phyloP scores from a whole-genome alignment of 345 rosid species.

The Citrus australasica region DNA sequence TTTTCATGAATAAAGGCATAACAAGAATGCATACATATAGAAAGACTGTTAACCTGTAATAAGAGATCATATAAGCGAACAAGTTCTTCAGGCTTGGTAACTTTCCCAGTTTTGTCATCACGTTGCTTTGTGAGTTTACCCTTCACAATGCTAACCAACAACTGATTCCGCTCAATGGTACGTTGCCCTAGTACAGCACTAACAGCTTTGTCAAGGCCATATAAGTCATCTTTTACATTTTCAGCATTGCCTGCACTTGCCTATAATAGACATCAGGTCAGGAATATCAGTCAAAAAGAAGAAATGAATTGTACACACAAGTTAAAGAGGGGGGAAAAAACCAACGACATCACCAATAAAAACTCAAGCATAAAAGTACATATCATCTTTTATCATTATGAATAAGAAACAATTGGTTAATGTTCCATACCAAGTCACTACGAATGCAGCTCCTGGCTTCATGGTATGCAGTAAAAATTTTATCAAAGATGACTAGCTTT shows the following conservation, averaged over 20 bases:
- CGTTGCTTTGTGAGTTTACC: conserved; percentile 77
- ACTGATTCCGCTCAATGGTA: conserved; percentile 90
- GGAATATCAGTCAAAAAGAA: conserved; percentile 17
- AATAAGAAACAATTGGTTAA: background rate
- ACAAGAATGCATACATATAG: background rate
- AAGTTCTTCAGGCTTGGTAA: conserved; percentile 94
- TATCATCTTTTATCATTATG: background rate
- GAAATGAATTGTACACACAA: conserved; percentile 8
- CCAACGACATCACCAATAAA: background rate
- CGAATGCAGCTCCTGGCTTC: conserved; percentile 94
- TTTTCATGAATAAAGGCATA: conserved; percentile 6
- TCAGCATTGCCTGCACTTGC: conserved; percentile 92
- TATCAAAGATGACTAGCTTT: conserved; percentile 71
- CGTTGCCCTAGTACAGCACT: conserved; percentile 84
- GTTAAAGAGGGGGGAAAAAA: background rate
- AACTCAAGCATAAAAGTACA: background rate
- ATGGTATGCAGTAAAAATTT: conserved; percentile 82
- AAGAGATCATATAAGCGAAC: conserved; percentile 93
- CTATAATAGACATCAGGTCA: conserved; percentile 38
- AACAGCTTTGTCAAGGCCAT: conserved; percentile 98
- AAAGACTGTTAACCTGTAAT: conserved; percentile 58
- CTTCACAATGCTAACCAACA: conserved; percentile 84
- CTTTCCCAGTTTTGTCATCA: conserved; percentile 86
- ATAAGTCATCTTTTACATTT: conserved; percentile 82
- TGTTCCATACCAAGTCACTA: conserved; percentile 74